These are phyloP conservation scores for Daedaleopsis nitida DNA, from an alignment of 768 basidiomycete genomes.

Conservation along the genomic window DNA sequence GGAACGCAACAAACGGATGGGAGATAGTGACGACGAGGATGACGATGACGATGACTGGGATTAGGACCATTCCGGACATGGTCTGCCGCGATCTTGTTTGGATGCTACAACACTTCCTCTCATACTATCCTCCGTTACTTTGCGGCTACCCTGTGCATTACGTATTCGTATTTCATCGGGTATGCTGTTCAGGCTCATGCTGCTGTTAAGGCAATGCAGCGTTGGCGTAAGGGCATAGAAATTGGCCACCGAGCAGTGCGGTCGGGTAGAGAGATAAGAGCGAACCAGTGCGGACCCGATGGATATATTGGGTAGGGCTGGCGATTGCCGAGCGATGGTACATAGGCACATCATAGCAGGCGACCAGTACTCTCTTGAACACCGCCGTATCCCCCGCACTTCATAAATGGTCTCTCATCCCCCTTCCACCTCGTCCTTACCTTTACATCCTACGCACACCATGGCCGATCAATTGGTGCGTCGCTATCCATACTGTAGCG, in stretches of 20 bases:
- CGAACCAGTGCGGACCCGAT: slow-evolving; percentile 11
- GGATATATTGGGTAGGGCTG: slow-evolving; percentile 10
- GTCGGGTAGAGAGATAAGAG: slow-evolving; percentile 10
- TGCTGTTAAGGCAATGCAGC: not conserved
- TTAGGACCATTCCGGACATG: slow-evolving; percentile 1
- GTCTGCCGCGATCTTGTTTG: not conserved
- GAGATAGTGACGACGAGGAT: slow-evolving; percentile 58
- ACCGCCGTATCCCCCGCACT: slow-evolving; percentile 21
- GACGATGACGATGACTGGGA: slow-evolving; percentile 38
- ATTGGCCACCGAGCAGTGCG: not conserved
- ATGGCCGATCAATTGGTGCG: slow-evolving; percentile 62
- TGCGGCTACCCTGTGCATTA: not conserved
- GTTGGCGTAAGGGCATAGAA: not conserved
- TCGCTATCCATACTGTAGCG: slow-evolving; percentile 1
- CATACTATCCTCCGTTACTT: not conserved
- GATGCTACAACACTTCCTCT: not conserved
- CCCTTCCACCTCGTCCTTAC: slow-evolving; percentile 6
- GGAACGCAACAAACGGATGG: slow-evolving; percentile 84
- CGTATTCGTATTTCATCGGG: not conserved
- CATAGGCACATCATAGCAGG: slow-evolving; percentile 7
- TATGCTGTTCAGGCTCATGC: not conserved
- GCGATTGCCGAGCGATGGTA: slow-evolving; percentile 35
- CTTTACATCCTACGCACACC: slow-evolving; percentile 11
- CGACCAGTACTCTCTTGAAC: slow-evolving; percentile 1
- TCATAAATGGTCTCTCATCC: slow-evolving; percentile 13